These are phyloP conservation scores for Kwoniella pini DNA, from an alignment of 768 basidiomycete genomes.

Conservation along the genomic window DNA sequence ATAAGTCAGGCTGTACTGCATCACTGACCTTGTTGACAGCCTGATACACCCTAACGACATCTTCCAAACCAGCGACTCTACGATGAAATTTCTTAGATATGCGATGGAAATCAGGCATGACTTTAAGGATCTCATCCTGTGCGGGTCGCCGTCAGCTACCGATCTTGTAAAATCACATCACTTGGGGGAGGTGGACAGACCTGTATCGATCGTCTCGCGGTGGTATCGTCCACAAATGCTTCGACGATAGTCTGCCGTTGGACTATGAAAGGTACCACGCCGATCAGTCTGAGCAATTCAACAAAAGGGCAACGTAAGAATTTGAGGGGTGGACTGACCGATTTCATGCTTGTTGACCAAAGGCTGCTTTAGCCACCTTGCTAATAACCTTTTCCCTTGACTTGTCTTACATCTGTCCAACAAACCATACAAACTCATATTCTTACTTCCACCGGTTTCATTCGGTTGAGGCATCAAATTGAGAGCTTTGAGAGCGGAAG, in stretches of 20 bases:
- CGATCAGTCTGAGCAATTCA: no score
- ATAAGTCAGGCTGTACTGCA: no score
- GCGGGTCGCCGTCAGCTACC: neutral
- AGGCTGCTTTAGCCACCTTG: conserved; percentile 94
- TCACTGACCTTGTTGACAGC: conserved; percentile 59
- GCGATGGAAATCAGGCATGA: conserved; percentile 91
- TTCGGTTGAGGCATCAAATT: conserved; percentile 76
- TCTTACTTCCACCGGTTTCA: conserved; percentile 68
- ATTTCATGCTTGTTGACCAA: conserved; percentile 92
- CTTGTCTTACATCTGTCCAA: conserved; percentile 95
- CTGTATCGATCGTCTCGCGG: conserved; percentile 68
- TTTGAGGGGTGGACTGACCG: conserved; percentile 59
- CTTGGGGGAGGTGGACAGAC: no score
- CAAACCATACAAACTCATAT: conserved; percentile 81
- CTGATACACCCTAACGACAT: conserved; percentile 94
- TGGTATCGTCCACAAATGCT: conserved; percentile 73
- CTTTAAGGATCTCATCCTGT: conserved; percentile 81
- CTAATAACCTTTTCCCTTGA: conserved; percentile 83
- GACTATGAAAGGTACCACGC: no score
- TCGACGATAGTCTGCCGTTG: conserved; percentile 87
- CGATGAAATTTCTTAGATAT: conserved; percentile 90
- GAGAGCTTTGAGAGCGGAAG: conserved; percentile 86
- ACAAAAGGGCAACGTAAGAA: no score
- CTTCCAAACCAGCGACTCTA: conserved; percentile 78
- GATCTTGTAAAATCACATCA: neutral